Evolutionary conservation across 163 green algal species (phyloP), one percentile per base, ranked within the genome.

Genomic region (Scenedesmus sp.): DNA sequence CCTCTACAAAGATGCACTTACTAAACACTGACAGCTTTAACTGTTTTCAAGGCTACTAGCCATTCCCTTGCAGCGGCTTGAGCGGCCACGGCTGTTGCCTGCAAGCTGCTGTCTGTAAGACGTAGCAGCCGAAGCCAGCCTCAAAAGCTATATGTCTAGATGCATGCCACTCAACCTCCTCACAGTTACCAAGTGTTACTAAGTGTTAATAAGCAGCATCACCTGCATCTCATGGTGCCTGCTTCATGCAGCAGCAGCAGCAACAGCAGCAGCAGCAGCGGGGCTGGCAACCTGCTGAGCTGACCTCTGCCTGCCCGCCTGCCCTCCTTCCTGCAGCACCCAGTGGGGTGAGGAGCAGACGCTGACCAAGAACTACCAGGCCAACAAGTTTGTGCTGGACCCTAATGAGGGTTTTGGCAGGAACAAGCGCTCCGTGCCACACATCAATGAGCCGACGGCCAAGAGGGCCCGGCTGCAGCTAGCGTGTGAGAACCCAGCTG

Each of bases 351-450:
- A 92, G 43, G 68, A 94, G 65, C 86, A 94, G 73, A 95, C 93
- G 3, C 80, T 96, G n/a, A 92, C 49, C 0, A 49, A 85, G 35
- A 97, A 97, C 90, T 97, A 97, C 79, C 44, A 76, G 5, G 91
- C 90, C 59, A 95, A 95, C 81, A 46, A 92, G 42, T 81, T 97
- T n/a, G 86, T 96, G 59, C 22, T 93, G 7, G 92, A 96, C 80
- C 89, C 92, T 20, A 97, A 97, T 79, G 80, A 90, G 81, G 91
- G 93, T 37, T 94, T 96, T 89, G 94, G 95, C 0, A 84, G 94
- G 35, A 96, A 94, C 88, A 86, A 91, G 37, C 81, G 90, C 53
- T 53, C 83, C 26, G 42, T 76, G 40, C 83, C 92, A 26, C 86
- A 95, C 13, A 93, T n/a, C n/a, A n/a, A n/a, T n/a, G n/a, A n/a